A percentile compares a stretch with the other conserved stretches of the same genome.
Conservation (phyloP, 257 asterid genomes). For the Prunella vulgaris region DNA sequence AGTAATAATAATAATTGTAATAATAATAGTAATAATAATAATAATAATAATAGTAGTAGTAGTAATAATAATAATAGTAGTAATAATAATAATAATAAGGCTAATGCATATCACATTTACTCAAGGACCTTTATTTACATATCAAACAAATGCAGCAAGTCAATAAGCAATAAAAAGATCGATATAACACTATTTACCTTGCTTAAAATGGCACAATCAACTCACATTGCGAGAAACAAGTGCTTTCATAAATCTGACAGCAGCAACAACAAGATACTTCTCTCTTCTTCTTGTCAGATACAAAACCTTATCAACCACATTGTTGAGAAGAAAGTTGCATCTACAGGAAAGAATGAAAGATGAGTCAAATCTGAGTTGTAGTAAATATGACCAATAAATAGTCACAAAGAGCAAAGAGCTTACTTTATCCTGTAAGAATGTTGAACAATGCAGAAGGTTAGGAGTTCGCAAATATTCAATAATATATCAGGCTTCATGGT, state of each 20-base stretch:
- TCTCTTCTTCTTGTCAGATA: constrained; percentile 82
- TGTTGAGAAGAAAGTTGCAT: constrained; percentile 83
- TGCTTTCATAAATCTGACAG: constrained; percentile 83
- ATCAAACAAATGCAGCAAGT: constrained; percentile 7
- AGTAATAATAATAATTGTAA: no score
- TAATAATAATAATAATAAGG: no score
- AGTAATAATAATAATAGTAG: no score
- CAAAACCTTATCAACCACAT: constrained; percentile 78
- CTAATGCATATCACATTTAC: neutral
- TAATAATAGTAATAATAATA: no score
- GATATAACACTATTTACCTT: neutral
- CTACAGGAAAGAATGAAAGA: constrained; percentile 38
- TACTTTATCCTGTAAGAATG: constrained; percentile 94
- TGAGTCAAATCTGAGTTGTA: neutral
- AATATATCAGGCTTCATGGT: constrained; percentile 78
- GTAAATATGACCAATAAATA: constrained; percentile 3
- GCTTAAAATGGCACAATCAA: constrained; percentile 16
- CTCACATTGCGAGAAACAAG: constrained; percentile 91
- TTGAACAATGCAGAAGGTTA: constrained; percentile 89
- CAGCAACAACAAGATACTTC: constrained; percentile 86
- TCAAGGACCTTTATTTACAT: neutral
- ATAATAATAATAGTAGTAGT: no score
- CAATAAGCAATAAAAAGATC: neutral
- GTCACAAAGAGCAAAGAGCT: constrained; percentile 22
- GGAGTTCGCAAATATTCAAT: constrained; percentile 82